Conservation (phyloP, 768 basidiomycete species). For the Leucocoprinus birnbaumii region DNA sequence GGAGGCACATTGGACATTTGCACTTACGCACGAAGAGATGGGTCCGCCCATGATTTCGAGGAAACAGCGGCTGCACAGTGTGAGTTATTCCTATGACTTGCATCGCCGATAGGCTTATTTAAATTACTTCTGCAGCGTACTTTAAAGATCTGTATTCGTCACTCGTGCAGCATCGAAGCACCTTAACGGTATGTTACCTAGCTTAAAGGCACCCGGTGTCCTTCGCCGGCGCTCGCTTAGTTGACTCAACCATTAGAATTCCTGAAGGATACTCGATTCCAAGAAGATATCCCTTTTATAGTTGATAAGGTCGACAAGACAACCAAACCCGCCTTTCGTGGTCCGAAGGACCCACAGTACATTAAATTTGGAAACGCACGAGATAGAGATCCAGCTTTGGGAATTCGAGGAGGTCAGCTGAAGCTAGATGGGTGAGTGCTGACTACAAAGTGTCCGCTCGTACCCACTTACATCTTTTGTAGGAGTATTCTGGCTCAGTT, state of each 20-base stretch:
- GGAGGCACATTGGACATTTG: constrained; percentile 61
- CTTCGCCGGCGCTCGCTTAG: too few species aligned
- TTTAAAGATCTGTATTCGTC: constrained; percentile 45
- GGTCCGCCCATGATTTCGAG: constrained; percentile 21
- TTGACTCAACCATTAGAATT: too few species aligned
- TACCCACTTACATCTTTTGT: neutral
- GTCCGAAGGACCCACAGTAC: constrained; percentile 36
- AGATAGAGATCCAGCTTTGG: constrained; percentile 34
- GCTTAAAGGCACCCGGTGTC: too few species aligned
- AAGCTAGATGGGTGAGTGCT: constrained; percentile 33
- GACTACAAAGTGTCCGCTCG: too few species aligned
- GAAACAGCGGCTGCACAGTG: constrained; percentile 42
- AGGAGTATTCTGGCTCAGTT: constrained; percentile 18
- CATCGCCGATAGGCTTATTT: neutral
- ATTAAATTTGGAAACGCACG: constrained; percentile 43
- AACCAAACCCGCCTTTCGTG: constrained; percentile 43
- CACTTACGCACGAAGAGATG: constrained; percentile 35
- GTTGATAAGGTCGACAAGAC: constrained; percentile 43
- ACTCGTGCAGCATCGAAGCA: constrained; percentile 31
- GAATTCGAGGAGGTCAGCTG: constrained; percentile 44
- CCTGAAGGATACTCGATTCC: constrained; percentile 34
- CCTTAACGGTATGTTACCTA: constrained; percentile 35
- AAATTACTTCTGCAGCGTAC: constrained; percentile 28
- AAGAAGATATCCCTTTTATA: constrained; percentile 39
- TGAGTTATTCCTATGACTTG: constrained; percentile 12